Evolutionary conservation across 148 eudicot species (phyloP), one percentile per base, ranked within the genome.

Genomic region (Agrostemma githago): DNA sequence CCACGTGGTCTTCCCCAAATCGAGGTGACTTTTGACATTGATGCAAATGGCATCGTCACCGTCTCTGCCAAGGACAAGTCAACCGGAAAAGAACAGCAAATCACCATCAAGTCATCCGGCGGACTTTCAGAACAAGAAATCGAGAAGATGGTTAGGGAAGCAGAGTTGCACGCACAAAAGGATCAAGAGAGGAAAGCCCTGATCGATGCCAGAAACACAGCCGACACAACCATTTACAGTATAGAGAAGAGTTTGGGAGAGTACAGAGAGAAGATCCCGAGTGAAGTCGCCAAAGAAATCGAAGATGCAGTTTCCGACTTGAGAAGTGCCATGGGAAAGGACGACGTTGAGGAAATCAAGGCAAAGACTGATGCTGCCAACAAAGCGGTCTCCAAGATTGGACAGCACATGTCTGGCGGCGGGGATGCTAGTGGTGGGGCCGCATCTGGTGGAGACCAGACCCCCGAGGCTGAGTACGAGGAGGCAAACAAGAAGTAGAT

Each of bases 21-120:
- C 3, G 98, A 95, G 81, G 98, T 95, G 62, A 95, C 96, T 1
- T 95, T 95, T 37, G 98, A 95, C 84, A 95, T 95, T 17, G 98
- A 95, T 66, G 98, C 98, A 66, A 95, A 95, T 61, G 98, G 98
- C 3, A 87, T 95, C 2, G 98, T 95, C 44, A 95, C 97, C 0
- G 98, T 95, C 9, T 92, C 96, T n/a, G 98, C 98, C 63, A 95
- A 89, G 82, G 98, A 95, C 80, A 95, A 95, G 77, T 73, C 93
- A 73, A 92, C 98, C 0, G 83, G 84, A 5, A 95, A 89, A 74
- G 98, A 90, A 71, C 98, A 95, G 43, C 96, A 95, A 73, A 95
- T 95, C 64, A 95, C 97, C 60, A 95, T 95, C 44, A 85, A 92
- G 9, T 92, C 97, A 15, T 90, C 98, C 8, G 96, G 96, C 26